These are phyloP conservation scores for Sanguinoderma infundibulare DNA, from an alignment of 1,284 basidiomycete species.

Conservation along the genomic window DNA sequence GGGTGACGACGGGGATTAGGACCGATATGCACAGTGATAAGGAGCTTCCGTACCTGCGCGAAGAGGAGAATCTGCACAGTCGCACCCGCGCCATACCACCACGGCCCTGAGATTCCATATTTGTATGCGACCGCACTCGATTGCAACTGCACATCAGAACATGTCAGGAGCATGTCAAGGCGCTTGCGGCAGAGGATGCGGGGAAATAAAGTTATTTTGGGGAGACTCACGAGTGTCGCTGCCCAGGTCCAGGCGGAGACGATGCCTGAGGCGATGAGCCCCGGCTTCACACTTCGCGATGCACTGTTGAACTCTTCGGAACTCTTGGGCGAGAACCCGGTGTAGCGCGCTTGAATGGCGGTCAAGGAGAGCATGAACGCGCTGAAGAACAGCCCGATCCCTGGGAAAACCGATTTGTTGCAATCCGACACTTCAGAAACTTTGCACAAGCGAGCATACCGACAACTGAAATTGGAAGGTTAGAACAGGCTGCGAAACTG, in stretches of 20 bases:
- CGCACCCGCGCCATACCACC: slow-evolving; percentile 52
- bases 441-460: slow-evolving; percentile 39
- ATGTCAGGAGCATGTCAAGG: neutral
- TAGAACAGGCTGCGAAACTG: neutral
- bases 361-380: slow-evolving; percentile 77
- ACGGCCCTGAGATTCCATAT: slow-evolving; percentile 68
- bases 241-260: slow-evolving; percentile 89
- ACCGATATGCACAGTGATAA: neutral
- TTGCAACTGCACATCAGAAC: slow-evolving; percentile 54
- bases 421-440: neutral
- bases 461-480: slow-evolving; percentile 41
- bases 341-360: slow-evolving; percentile 73
- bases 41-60: slow-evolving; percentile 35
- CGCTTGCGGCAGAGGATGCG: neutral
- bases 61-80: slow-evolving; percentile 61
- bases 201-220: neutral
- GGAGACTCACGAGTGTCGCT: slow-evolving; percentile 61
- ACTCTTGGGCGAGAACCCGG: slow-evolving; percentile 70
- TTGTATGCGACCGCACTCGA: slow-evolving; percentile 85
- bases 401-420: slow-evolving; percentile 39
- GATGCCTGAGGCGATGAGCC: slow-evolving; percentile 89
- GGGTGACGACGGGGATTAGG: neutral
- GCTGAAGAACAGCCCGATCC: slow-evolving; percentile 85
- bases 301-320: slow-evolving; percentile 87
- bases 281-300: slow-evolving; percentile 83